Base-by-base conservation (phyloP, 768 basidiomycete genomes). In the Russula olivacea region DNA sequence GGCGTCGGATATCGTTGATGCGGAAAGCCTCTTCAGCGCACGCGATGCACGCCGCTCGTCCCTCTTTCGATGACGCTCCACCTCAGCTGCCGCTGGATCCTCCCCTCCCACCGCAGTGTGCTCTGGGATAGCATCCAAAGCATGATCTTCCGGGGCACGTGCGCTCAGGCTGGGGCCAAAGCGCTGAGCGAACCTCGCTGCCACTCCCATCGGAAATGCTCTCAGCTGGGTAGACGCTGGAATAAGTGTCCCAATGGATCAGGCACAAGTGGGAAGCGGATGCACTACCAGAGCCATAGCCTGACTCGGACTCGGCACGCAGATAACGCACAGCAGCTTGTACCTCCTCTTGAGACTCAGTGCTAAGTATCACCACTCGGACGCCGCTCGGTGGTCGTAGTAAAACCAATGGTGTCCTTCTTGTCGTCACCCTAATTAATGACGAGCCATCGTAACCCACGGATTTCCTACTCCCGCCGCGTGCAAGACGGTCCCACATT, bases 381-480 rank as follows among this genome's bases (percentile, higher is more conserved):
- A 21, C 63, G 63, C 4, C 10, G 49, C 51, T 65, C 61, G 19
- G 50, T 55, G 45, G 54, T 32, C 25, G 61, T 25, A 30, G 61
- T 15, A 36, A 63, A 52, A 12, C 36, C 61, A 7, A 63, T 14
- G 5, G n/a, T n/a, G n/a, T 58, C 61, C 17, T 58, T 57, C 34
- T 65, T 55, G 50, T 61, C 61, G 55, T 60, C 57, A 62, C 70
- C 53, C 28, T 74, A 72, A 66, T 86, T 81, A 60, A 81, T 76
- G 34, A 87, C 79, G 34, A 86, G 77, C 79, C 83, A 86, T 15
- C 81, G 80, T 50, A 89, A 75, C 14, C 87, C 88, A 61, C 84
- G 83, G 63, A 88, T 83, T 72, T 88, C 85, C 59, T 80, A 78
- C 62, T 82, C 84, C 65, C 80, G 82, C 68, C 82, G 80, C 75